Base-by-base conservation (phyloP, 345 rosid species). In the Salix suchowensis region DNA sequence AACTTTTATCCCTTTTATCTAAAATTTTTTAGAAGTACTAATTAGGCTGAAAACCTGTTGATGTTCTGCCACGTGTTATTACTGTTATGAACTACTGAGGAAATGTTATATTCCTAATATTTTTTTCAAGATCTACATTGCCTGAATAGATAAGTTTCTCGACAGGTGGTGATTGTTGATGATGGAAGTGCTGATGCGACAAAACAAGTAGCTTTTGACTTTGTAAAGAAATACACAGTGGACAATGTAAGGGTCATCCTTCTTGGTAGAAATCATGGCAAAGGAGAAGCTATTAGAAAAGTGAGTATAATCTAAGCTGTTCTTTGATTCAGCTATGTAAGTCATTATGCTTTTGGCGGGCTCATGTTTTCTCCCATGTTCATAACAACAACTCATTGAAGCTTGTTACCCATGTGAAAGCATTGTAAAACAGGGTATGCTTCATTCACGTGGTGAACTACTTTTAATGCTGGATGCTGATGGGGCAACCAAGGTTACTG, bases 401-500 rank as follows among this genome's bases (percentile, higher is more conserved):
- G 96, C 87, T 87, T 70, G 84, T 91, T 86, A 85, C 87, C 71
- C 84, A 36, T 87, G 82, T 74, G 97, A 87, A 93, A 91, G 94
- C 97, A 86, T 85, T 90, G 88, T 84, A 83, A 84, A 91, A 89
- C 92, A 96, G 99, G 99, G 99, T 80, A 96, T 96, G 98, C 91
- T 96, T 85, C 97, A 96, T 91, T 88, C 97, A 26, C 98, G 97
- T 80, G 99, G 99, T 77, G 95, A 94, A 82, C 77, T 96, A 73
- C 97, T 96, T 83, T 84, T 96, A 70, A 96, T 96, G 99, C 86
- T 96, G 82, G 99, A 96, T 88, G 99, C 99, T 70, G 99, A 96
- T 87, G 99, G 99, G 18, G 99, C 99, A n/a, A 96, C 99, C 74
- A 89, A 94, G 90, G 88, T 94, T 73, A 84, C 85, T 40, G 98